phyloP scores from a whole-genome alignment of 1,139 yeast species.

The Magnusiomyces sp. region DNA sequence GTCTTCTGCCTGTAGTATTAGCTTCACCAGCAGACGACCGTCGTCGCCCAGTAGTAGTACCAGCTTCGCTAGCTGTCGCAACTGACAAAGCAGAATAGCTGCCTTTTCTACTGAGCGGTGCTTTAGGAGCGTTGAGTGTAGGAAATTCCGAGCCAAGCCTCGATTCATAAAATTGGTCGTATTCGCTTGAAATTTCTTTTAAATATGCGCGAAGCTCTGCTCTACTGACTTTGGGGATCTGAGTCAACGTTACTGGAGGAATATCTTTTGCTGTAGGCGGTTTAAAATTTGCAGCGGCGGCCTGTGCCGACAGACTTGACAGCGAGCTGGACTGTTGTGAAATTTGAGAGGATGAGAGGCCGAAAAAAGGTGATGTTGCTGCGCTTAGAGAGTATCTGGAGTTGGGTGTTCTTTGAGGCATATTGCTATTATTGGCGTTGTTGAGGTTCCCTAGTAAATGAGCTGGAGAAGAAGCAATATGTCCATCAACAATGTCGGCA shows the following conservation, averaged over 20 bases:
- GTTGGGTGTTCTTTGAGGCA: constrained; percentile 19
- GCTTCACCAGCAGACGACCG: no score
- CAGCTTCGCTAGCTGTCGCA: background rate
- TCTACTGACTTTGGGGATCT: constrained; percentile 44
- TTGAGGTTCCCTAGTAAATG: constrained; percentile 18
- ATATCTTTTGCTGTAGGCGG: constrained; percentile 78
- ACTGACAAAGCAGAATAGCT: no score
- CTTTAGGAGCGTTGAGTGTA: constrained; percentile 1
- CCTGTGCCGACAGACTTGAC: background rate
- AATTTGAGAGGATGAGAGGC: constrained; percentile 11
- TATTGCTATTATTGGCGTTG: background rate
- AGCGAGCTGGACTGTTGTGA: no score
- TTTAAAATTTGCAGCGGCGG: constrained; percentile 34
- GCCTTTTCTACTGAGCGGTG: background rate
- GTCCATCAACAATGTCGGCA: constrained; percentile 51
- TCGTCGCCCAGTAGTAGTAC: background rate
- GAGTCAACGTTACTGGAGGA: constrained; percentile 69
- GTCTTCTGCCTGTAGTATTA: no score
- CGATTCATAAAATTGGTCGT: constrained; percentile 39
- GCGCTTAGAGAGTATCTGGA: constrained; percentile 21
- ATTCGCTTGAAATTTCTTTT: constrained; percentile 43
- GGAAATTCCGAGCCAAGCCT: constrained; percentile 14
- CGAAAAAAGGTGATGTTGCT: constrained; percentile 4
- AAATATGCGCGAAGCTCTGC: constrained; percentile 43
- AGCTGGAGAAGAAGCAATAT: background rate